phyloP scores from a whole-genome alignment of 2,329 filamentous ascomycete genomes.

The Tolypocladium capitatum region DNA sequence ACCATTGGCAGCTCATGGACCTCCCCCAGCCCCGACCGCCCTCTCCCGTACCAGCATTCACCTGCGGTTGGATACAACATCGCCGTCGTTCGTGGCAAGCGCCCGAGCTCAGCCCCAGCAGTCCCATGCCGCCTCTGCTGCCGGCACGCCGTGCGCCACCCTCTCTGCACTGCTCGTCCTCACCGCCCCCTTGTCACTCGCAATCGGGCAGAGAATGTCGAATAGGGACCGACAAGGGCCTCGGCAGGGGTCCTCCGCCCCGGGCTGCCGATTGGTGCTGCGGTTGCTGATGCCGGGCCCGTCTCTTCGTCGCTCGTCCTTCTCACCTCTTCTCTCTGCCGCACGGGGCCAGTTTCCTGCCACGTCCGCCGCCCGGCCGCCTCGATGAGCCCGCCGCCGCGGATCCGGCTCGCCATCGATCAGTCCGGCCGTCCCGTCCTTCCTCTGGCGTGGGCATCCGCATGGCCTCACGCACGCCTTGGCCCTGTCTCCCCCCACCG shows the following conservation, averaged over 20 bases:
- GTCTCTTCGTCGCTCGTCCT: not conserved
- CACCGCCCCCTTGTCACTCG: constrained; percentile 1
- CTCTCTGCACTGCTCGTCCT: not conserved
- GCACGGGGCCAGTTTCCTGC: not conserved
- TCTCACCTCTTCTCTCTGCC: not conserved
- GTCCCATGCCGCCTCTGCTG: not conserved
- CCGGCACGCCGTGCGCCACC: not conserved
- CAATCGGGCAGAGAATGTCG: not conserved
- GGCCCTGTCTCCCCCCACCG: not conserved
- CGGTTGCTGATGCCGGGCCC: not conserved
- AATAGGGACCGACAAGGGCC: not conserved
- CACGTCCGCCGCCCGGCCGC: not conserved
- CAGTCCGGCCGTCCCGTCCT: not conserved
- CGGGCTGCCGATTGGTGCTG: not conserved
- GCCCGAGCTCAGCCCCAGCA: not conserved
- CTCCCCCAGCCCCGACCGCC: not conserved
- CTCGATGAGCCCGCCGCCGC: not conserved
- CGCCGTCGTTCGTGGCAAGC: not conserved
- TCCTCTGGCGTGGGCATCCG: not conserved
- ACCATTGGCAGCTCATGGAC: not conserved
- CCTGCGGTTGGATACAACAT: not conserved
- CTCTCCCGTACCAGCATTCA: not conserved
- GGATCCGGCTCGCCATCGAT: not conserved
- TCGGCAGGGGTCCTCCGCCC: not conserved
- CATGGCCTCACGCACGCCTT: not conserved